phyloP scores from a whole-genome alignment of 1,284 basidiomycete genomes.

The Austroboletus novae-zelandiae region DNA sequence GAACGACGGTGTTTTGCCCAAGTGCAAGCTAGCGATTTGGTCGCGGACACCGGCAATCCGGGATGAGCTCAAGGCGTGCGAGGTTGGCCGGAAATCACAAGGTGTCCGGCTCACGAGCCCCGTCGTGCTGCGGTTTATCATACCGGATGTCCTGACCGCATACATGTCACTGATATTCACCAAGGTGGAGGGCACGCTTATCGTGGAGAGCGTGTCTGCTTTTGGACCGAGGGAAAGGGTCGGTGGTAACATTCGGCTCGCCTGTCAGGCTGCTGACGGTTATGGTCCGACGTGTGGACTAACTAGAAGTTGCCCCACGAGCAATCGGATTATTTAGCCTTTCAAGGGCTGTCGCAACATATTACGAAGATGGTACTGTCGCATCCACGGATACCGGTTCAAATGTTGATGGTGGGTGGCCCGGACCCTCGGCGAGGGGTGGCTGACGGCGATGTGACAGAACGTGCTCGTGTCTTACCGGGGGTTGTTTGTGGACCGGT shows the following conservation, averaged over 20 bases:
- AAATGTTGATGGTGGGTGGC: conserved; percentile 43
- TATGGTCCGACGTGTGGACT: not conserved
- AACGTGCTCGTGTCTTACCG: conserved; percentile 52
- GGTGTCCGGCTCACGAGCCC: conserved; percentile 30
- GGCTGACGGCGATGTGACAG: conserved; percentile 27
- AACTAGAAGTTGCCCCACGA: conserved; percentile 61
- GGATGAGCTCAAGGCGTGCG: conserved; percentile 12
- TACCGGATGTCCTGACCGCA: conserved; percentile 57
- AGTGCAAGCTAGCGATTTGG: conserved; percentile 51
- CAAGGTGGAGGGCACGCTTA: conserved; percentile 34
- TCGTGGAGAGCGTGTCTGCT: conserved; percentile 57
- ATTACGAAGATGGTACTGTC: conserved; percentile 56
- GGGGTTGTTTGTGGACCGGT: conserved; percentile 58
- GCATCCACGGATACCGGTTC: conserved; percentile 50
- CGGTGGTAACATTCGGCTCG: not conserved
- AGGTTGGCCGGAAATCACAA: conserved; percentile 7
- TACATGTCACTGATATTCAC: conserved; percentile 50
- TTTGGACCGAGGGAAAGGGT: conserved; percentile 72
- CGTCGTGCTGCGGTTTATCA: conserved; percentile 50
- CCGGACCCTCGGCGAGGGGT: not conserved
- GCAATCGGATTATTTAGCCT: conserved; percentile 64
- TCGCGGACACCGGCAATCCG: conserved; percentile 32
- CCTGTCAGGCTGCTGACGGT: not conserved
- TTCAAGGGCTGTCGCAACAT: conserved; percentile 62
- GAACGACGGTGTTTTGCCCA: not conserved